A percentile compares a stretch with the other conserved stretches of the same genome.
Conservation (phyloP, 306 rosid genomes). For the Trifolium repens region DNA sequence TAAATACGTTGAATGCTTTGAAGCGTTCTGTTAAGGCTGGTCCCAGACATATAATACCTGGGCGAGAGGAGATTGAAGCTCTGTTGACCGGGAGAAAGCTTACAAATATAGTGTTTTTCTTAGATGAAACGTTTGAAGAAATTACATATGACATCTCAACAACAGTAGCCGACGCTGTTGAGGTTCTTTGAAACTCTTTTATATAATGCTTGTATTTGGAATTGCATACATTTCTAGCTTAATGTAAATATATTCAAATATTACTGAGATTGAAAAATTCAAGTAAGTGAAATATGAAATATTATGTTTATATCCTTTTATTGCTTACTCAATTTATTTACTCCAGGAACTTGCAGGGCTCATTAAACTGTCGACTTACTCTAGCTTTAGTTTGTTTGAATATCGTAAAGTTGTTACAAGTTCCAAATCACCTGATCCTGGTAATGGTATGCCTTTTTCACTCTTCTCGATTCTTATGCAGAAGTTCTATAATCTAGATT, state of each 20-base stretch:
- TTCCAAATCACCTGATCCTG: conserved; percentile 80
- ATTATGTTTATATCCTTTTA: conserved; percentile 22
- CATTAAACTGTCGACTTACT: conserved; percentile 74
- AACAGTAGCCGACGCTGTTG: conserved; percentile 92
- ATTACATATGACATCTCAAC: conserved; percentile 90
- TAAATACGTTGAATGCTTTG: conserved; percentile 81
- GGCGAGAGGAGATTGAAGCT: conserved; percentile 91
- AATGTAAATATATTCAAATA: conserved; percentile 7
- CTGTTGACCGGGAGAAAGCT: conserved; percentile 82
- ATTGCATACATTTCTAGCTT: conserved; percentile 33
- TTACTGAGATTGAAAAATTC: conserved; percentile 14
- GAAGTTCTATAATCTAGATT: conserved; percentile 11
- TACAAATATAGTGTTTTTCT: conserved; percentile 85
- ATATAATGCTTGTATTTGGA: conserved; percentile 23
- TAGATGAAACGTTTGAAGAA: conserved; percentile 98
- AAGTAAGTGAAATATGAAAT: conserved; percentile 7
- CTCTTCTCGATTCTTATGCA: conserved; percentile 26
- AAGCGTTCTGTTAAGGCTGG: conserved; percentile 95
- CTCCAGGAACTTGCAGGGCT: conserved; percentile 91
- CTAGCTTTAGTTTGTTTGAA: conserved; percentile 93
- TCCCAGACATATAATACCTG: conserved; percentile 86
- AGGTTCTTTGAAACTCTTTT: conserved; percentile 58
- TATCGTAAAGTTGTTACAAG: conserved; percentile 85
- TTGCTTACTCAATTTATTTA: conserved; percentile 43
- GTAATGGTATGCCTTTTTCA: conserved; percentile 65